Evolutionary conservation across 148 eudicot genomes (phyloP), one percentile per base, ranked within the genome.

Genomic region (Amaranthus palmeri): DNA sequence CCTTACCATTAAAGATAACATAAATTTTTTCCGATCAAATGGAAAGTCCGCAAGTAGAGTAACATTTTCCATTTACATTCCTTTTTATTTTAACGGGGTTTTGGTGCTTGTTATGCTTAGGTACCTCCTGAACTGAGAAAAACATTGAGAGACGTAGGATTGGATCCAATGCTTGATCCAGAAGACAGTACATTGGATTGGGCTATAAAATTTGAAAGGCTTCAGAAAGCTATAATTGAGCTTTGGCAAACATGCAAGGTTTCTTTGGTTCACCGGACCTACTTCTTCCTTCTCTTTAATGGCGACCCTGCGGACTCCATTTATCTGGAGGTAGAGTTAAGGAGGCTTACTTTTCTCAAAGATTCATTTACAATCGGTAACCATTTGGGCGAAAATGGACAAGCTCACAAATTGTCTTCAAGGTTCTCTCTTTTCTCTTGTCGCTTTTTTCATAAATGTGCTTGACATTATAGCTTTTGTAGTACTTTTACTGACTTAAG

Each of bases 271-370:
- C 97, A 95, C 76, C 83, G 99, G 75, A 95, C 99, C 65, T 95
- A 95, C 81, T 95, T 95, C 82, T 82, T 91, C 85, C 81, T 95
- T 77, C 88, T 95, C 10, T 86, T 95, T 65, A 86, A 80, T 69
- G 97, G 92, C 36, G 97, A 95, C 65, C 86, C 87, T n/a, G 81
- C 81, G 9, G 99, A 95, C 83, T 89, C 97, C 63, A 88, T 95
- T 77, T 95, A 95, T 79, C 81, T 95, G 81, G 99, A 91, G 84
- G 99, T 95, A 12, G 99, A 95, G 84, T 73, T 86, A 14, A 86
- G 97, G 80, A 85, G 97, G 83, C 92, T 95, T 49, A 81, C 88
- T 57, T 95, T 89, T 79, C 90, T 95, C 44, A 89, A 83, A 80
- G 93, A 91, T 57, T 83, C 92, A 67, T 82, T 89, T 80, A 69